These are phyloP conservation scores for Melampsora larici-populina DNA, from an alignment of 1,284 basidiomycete genomes.

Conservation along the genomic window DNA sequence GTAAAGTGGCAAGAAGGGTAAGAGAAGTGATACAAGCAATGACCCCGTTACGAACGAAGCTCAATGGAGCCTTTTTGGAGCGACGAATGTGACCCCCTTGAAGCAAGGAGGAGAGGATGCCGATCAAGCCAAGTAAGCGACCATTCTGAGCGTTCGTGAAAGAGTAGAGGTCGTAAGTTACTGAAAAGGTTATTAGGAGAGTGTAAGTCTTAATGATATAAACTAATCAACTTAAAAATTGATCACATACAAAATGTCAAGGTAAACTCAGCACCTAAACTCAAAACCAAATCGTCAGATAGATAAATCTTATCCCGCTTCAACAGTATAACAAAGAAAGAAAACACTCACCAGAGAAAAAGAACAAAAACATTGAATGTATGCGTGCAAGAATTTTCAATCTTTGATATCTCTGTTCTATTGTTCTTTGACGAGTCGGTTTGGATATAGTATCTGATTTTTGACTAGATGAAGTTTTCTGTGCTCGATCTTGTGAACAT, in stretches of 20 bases:
- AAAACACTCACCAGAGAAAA: slow-evolving; percentile 66
- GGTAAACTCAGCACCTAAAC: slow-evolving; percentile 40
- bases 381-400: slow-evolving; percentile 60
- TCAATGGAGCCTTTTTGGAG: slow-evolving; percentile 66
- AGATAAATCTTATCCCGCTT: slow-evolving; percentile 78
- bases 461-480: slow-evolving; percentile 53
- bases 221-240: background rate
- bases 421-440: background rate
- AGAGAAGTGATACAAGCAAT: slow-evolving; percentile 68
- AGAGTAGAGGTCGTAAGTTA: slow-evolving; percentile 18
- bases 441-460: too few relatives aligned
- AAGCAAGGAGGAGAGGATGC: slow-evolving; percentile 75
- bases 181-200: background rate
- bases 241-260: slow-evolving; percentile 30
- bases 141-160: slow-evolving; percentile 65
- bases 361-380: slow-evolving; percentile 75
- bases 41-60: slow-evolving; percentile 73
- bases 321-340: background rate
- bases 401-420: slow-evolving; percentile 45
- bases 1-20: slow-evolving; percentile 66
- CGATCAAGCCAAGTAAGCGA: slow-evolving; percentile 73
- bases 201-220: background rate
- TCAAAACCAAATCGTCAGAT: slow-evolving; percentile 54
- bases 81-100: slow-evolving; percentile 88
- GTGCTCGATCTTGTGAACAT: slow-evolving; percentile 66